These are phyloP conservation scores for Glomus cerebriforme DNA, from an alignment of 192 early-diverging fungal species.

Conservation along the genomic window DNA sequence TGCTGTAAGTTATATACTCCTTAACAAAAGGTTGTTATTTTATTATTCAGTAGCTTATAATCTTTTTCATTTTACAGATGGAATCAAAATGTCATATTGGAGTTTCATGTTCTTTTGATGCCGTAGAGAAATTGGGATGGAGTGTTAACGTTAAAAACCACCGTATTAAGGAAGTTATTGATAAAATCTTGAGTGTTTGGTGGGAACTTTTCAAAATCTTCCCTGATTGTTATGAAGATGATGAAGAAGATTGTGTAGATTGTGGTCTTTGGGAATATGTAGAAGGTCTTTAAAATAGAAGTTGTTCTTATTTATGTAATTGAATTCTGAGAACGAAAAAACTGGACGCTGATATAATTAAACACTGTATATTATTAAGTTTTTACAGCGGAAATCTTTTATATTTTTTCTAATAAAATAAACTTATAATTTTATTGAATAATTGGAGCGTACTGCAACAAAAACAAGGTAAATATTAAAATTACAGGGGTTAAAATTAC, in stretches of 20 bases:
- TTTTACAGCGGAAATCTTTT: too few species aligned
- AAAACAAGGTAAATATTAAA: too few species aligned
- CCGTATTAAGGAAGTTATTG: slow-evolving; percentile 77
- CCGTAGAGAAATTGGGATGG: slow-evolving; percentile 64
- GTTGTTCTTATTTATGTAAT: too few species aligned
- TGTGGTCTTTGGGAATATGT: slow-evolving; percentile 76
- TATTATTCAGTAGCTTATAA: slow-evolving; percentile 19
- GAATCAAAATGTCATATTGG: slow-evolving; percentile 58
- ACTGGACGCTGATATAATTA: too few species aligned
- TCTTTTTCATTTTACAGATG: slow-evolving; percentile 26
- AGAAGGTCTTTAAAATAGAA: not conserved
- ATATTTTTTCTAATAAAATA: too few species aligned
- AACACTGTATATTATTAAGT: too few species aligned
- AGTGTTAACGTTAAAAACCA: slow-evolving; percentile 77
- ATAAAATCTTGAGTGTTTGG: slow-evolving; percentile 55
- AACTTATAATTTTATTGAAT: too few species aligned
- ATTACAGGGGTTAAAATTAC: too few species aligned
- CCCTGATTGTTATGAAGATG: slow-evolving; percentile 44
- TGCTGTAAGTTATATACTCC: slow-evolving; percentile 30
- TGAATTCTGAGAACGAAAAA: too few species aligned
- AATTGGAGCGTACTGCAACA: too few species aligned
- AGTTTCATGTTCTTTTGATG: slow-evolving; percentile 65
- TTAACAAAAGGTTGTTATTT: not conserved
- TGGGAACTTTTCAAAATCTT: not conserved
- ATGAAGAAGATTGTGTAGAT: slow-evolving; percentile 68